Evolutionary conservation across 202 grass and related monocot species (phyloP).

Genomic region (Hordeum pubiflorum): DNA sequence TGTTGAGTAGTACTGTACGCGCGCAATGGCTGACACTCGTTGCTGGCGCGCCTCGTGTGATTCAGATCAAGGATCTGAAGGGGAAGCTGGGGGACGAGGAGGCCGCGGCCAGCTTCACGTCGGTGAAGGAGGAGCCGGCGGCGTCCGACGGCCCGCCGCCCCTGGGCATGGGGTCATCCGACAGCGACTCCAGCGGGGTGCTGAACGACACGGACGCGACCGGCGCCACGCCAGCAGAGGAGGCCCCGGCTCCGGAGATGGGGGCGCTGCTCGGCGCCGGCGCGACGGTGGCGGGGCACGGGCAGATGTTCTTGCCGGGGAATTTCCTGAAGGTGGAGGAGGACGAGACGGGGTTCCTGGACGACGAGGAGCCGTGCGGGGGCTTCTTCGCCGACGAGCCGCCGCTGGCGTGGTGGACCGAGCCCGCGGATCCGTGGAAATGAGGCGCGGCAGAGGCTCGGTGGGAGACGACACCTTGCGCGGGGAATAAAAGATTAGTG

Average conservation of each 20-base stretch:
- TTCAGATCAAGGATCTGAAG: conserved; percentile 64
- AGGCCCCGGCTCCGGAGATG: not conserved
- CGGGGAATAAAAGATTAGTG: conserved; percentile 27
- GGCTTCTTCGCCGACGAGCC: conserved; percentile 82
- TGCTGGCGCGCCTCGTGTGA: not conserved
- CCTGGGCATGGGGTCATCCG: conserved; percentile 45
- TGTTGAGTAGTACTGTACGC: not conserved
- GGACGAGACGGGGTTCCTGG: conserved; percentile 68
- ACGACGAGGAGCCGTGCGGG: conserved; percentile 62
- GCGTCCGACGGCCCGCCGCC: conserved; percentile 36
- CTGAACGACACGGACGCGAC: conserved; percentile 42
- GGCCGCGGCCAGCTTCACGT: conserved; percentile 48
- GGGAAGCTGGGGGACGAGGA: conserved; percentile 53
- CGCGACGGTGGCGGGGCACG: not conserved
- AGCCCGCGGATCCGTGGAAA: conserved; percentile 41
- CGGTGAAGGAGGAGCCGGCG: conserved; percentile 64
- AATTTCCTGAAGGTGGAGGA: conserved; percentile 67
- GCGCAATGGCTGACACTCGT: not conserved
- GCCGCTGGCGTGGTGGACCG: conserved; percentile 67
- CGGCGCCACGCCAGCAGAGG: not conserved
- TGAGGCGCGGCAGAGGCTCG: not conserved
- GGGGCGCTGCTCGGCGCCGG: not conserved
- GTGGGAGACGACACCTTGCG: not conserved
- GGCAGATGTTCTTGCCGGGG: conserved; percentile 31
- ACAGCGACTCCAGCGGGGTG: conserved; percentile 83